Evolutionary conservation across 2,329 filamentous ascomycete genomes (phyloP).

Genomic region (Whalleya microplaca): DNA sequence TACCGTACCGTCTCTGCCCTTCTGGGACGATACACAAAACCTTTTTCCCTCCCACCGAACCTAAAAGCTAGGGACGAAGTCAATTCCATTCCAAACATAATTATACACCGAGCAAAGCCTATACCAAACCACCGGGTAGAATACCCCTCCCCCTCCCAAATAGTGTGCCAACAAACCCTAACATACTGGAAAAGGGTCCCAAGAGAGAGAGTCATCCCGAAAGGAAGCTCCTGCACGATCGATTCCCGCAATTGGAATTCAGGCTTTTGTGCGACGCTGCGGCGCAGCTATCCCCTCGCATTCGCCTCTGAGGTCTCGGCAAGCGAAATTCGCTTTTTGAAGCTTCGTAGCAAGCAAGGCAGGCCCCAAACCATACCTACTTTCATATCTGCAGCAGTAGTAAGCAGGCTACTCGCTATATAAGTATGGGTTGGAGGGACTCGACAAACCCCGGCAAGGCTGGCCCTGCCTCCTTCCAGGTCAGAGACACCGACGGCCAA

Average conservation of each 20-base stretch:
- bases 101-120: not conserved
- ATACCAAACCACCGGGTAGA: too few relatives aligned
- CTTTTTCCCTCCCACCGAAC: not conserved
- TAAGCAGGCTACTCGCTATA: not conserved
- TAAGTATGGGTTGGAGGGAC: constrained; percentile 33
- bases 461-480: constrained; percentile 27
- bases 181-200: too few relatives aligned
- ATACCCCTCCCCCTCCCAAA: too few relatives aligned
- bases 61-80: not conserved
- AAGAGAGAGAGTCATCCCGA: too few relatives aligned
- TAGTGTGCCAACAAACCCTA: not conserved
- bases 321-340: too few relatives aligned
- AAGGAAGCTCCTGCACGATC: too few relatives aligned
- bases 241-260: constrained; percentile 9
- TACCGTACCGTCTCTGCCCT: too few relatives aligned
- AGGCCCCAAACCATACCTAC: too few relatives aligned
- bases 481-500: constrained; percentile 25
- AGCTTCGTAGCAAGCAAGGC: too few relatives aligned
- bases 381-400: too few relatives aligned
- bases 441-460: constrained; percentile 20
- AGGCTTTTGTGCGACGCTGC: constrained; percentile 14
- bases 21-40: too few relatives aligned
- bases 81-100: not conserved
- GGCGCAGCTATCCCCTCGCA: constrained; percentile 15
- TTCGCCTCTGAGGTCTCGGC: constrained; percentile 4